These are phyloP conservation scores for Phoma sp. DNA, from an alignment of 2,329 filamentous ascomycete species.

Conservation along the genomic window DNA sequence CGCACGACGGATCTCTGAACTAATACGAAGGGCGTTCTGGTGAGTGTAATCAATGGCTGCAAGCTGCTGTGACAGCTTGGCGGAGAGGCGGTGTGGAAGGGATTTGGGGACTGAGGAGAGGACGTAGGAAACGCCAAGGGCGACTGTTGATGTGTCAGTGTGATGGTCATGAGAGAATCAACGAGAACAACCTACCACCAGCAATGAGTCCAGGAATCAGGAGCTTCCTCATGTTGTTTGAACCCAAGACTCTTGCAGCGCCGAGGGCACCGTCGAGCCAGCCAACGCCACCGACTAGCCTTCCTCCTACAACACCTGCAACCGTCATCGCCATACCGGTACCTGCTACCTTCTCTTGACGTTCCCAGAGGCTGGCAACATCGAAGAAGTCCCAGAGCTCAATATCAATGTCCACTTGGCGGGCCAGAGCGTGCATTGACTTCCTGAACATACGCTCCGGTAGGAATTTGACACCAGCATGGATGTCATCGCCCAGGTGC, in stretches of 20 bases:
- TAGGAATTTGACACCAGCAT: slow-evolving; percentile 80
- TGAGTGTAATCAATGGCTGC: slow-evolving; percentile 90
- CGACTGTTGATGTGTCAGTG: slow-evolving; percentile 56
- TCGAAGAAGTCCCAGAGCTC: slow-evolving; percentile 96
- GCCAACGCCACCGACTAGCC: slow-evolving; percentile 79
- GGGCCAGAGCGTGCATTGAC: slow-evolving; percentile 78
- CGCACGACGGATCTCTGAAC: slow-evolving; percentile 83
- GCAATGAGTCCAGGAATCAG: slow-evolving; percentile 80
- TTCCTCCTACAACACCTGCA: slow-evolving; percentile 81
- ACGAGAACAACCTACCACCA: slow-evolving; percentile 68
- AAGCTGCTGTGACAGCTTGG: slow-evolving; percentile 83
- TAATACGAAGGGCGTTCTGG: slow-evolving; percentile 82
- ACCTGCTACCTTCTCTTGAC: slow-evolving; percentile 92
- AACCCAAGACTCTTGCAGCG: slow-evolving; percentile 79
- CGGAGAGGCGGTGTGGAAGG: slow-evolving; percentile 81
- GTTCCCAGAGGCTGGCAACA: slow-evolving; percentile 77
- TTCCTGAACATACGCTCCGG: slow-evolving; percentile 93
- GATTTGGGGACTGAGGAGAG: slow-evolving; percentile 87
- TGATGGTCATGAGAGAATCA: not conserved
- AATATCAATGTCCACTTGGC: slow-evolving; percentile 84
- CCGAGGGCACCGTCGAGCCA: slow-evolving; percentile 90
- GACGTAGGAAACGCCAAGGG: slow-evolving; percentile 79
- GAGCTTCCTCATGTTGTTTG: slow-evolving; percentile 78
- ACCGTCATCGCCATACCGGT: slow-evolving; percentile 94
- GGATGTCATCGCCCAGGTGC: slow-evolving; percentile 85